Evolutionary conservation across 148 eudicot species (phyloP).

Genomic region (Cornus suecica): DNA sequence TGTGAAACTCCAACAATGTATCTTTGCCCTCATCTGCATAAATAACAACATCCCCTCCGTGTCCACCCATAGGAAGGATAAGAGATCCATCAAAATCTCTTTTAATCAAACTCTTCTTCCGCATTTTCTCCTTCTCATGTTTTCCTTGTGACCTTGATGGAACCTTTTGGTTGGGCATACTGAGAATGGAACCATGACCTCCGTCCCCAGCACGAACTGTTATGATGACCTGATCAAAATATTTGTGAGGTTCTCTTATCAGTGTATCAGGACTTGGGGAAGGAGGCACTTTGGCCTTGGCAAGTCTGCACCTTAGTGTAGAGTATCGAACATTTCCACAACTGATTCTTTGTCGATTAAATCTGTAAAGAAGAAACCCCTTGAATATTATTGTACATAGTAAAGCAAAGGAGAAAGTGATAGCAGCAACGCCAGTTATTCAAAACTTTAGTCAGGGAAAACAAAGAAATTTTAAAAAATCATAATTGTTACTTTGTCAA

Average conservation of each 20-base stretch:
- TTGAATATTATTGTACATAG: slow-evolving; percentile 3
- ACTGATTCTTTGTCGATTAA: slow-evolving; percentile 25
- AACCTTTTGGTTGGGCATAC: slow-evolving; percentile 49
- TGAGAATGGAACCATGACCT: slow-evolving; percentile 85
- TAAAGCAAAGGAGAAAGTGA: background rate
- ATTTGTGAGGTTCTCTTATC: slow-evolving; percentile 78
- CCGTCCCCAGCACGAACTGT: slow-evolving; percentile 97
- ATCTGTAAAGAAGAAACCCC: slow-evolving; percentile 30
- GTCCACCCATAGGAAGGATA: slow-evolving; percentile 87
- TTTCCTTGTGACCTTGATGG: slow-evolving; percentile 59
- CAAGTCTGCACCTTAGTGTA: slow-evolving; percentile 42
- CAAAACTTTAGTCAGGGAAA: background rate
- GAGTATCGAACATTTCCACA: slow-evolving; percentile 11
- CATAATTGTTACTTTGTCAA: background rate
- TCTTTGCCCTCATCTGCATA: slow-evolving; percentile 87
- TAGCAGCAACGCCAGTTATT: background rate
- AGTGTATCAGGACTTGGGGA: slow-evolving; percentile 41
- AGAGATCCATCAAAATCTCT: slow-evolving; percentile 95
- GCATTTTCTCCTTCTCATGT: slow-evolving; percentile 39
- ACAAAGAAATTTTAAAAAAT: background rate
- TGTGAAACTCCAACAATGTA: slow-evolving; percentile 80
- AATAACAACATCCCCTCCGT: slow-evolving; percentile 88
- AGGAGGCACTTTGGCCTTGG: slow-evolving; percentile 54
- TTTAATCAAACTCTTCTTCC: slow-evolving; percentile 52
- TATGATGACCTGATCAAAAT: slow-evolving; percentile 81